Conservation (phyloP, 345 rosid genomes). For the Raphanus raphanistrum region DNA sequence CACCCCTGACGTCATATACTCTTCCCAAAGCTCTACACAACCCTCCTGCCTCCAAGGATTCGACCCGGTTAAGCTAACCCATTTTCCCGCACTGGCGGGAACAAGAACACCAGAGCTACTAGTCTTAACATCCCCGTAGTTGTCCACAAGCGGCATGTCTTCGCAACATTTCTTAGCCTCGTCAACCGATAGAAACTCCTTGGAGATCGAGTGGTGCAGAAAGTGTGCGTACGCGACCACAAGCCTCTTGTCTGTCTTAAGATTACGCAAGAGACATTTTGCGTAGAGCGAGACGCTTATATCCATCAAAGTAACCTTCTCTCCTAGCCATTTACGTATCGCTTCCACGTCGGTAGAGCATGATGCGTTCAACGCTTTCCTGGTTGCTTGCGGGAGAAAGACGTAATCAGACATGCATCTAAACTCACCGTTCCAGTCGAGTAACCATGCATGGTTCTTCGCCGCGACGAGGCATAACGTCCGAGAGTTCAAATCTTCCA, state of each 20-base stretch:
- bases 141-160: constrained; percentile 60
- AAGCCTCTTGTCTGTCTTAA: constrained; percentile 41
- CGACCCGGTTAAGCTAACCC: constrained; percentile 54
- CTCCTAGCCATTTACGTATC: constrained; percentile 48
- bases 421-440: constrained; percentile 57
- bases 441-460: constrained; percentile 45
- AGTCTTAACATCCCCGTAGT: constrained; percentile 40
- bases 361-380: constrained; percentile 34
- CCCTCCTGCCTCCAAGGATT: constrained; percentile 55
- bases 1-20: constrained; percentile 38
- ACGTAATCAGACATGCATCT: constrained; percentile 31
- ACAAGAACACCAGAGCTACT: constrained; percentile 49
- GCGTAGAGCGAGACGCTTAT: constrained; percentile 44
- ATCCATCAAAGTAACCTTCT: not conserved
- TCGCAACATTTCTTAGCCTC: constrained; percentile 39
- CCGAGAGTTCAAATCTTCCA: constrained; percentile 18
- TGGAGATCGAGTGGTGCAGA: constrained; percentile 44
- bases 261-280: not conserved
- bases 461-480: constrained; percentile 31
- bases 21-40: constrained; percentile 56
- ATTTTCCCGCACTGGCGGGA: constrained; percentile 65
- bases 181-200: constrained; percentile 13
- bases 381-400: constrained; percentile 52
- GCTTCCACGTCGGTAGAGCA: constrained; percentile 21
- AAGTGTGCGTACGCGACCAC: constrained; percentile 57